A percentile compares a stretch with the other conserved stretches of the same genome.
Conservation (phyloP, 306 rosid species). For the Cucurbita moschata region DNA sequence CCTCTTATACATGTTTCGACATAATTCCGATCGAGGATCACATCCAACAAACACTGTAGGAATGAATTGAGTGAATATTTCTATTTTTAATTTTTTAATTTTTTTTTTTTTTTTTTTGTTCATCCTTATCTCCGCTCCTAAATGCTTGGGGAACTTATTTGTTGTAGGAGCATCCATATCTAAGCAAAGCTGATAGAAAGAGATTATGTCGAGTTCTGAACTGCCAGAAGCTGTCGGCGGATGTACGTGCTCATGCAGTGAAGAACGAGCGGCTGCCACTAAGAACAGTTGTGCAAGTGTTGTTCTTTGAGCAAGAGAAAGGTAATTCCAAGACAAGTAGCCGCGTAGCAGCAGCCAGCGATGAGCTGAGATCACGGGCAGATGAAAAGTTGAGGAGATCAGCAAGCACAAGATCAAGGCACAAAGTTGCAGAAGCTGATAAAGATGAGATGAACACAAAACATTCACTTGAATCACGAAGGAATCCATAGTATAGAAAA, state of each 20-base stretch:
- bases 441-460: background rate
- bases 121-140: too few species aligned
- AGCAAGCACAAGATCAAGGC: background rate
- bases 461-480: background rate
- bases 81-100: rapidly evolving
- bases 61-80: too few species aligned
- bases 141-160: background rate
- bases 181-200: constrained; percentile 8
- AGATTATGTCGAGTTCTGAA: constrained; percentile 8
- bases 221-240: constrained; percentile 8
- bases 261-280: constrained; percentile 13
- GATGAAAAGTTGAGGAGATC: background rate
- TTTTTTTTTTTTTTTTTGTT: too few species aligned
- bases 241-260: constrained; percentile 6
- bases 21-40: too few species aligned
- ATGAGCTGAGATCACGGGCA: background rate
- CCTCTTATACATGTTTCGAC: too few species aligned
- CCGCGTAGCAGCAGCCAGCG: background rate
- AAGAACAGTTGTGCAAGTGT: constrained; percentile 11
- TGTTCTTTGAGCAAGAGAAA: constrained; percentile 10
- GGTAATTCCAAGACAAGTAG: background rate
- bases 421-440: background rate
- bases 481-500: background rate
- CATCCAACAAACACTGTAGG: too few species aligned
- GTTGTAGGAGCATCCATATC: constrained; percentile 12